Base-by-base conservation (phyloP, 306 rosid species). In the Vachellia collinsii region DNA sequence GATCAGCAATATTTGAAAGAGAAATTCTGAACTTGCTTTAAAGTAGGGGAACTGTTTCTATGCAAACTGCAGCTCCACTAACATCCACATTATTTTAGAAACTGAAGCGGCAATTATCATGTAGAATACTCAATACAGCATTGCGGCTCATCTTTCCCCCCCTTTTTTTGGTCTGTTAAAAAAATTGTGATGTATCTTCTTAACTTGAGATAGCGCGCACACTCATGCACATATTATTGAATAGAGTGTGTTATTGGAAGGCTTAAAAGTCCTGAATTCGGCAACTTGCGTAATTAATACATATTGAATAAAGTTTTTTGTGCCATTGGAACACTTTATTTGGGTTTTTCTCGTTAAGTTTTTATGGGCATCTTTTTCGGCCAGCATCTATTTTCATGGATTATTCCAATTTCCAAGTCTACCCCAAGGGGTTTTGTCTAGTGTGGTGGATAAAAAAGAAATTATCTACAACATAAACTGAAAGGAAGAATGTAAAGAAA, bases 1-100 rank as follows among this genome's bases (percentile, higher is more conserved):
- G 70, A 10, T 70, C 74, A 72, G 25, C 83, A 54, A 72, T 54
- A 74, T 73, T 58, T 73, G 22, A 39, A 71, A 42, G 75, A 41
- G 50, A 66, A 74, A 23, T 8, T 22, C 13, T 59, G 58, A 8
- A 79, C 58, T 29, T 29, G 2, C 34, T 51, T 63, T n/a, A 64
- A 48, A 73, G 76, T 25, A 59, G 37, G 54, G 37, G 38, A 78
- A 37, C 42, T 42, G 54, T 63, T 36, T 56, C 12, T 25, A 20
- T 22, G 43, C 75, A 63, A 77, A 77, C 47, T 51, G 51, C 75
- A 54, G 62, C 61, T 17, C 73, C 16, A 34, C 42, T 50, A 3
- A 58, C 34, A 62, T 72, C 17, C 42, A 41, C 29, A 74, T 20
- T 64, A 46, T 50, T 50, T 17, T 63, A 22, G 41, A 17, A 73